Evolutionary conservation across 2,329 filamentous ascomycete species (phyloP).

Genomic region (Hypoxylon sp.): DNA sequence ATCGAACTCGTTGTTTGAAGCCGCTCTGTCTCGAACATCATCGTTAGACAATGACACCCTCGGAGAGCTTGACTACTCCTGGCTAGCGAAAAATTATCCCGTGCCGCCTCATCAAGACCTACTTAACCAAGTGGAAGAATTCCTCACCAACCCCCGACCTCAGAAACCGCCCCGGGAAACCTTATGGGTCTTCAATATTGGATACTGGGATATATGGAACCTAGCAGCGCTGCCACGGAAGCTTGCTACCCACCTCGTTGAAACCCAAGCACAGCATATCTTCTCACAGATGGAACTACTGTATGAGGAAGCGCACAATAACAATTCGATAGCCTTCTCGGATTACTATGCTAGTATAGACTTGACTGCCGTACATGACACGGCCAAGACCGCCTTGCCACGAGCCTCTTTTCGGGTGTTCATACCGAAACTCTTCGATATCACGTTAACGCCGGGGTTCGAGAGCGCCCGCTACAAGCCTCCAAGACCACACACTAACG

Average conservation of each 20-base stretch:
- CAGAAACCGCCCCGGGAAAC: conserved; percentile 61
- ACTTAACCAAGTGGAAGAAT: conserved; percentile 60
- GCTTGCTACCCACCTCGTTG: conserved; percentile 57
- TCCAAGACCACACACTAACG: conserved; percentile 61
- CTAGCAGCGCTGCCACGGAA: conserved; percentile 63
- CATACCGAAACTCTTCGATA: conserved; percentile 67
- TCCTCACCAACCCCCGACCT: conserved; percentile 60
- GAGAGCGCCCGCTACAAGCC: conserved; percentile 59
- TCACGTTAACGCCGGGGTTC: conserved; percentile 70
- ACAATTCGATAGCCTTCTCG: conserved; percentile 62
- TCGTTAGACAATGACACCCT: conserved; percentile 56
- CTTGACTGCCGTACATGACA: conserved; percentile 44
- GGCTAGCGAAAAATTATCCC: conserved; percentile 61
- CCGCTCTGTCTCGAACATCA: conserved; percentile 56
- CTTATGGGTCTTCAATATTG: conserved; percentile 67
- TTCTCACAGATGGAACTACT: conserved; percentile 64
- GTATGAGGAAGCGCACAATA: conserved; percentile 61
- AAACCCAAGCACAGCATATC: conserved; percentile 57
- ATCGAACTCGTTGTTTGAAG: conserved; percentile 69
- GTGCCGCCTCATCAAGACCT: conserved; percentile 60
- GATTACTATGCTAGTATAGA: conserved; percentile 57
- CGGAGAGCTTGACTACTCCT: conserved; percentile 59
- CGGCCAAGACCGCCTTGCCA: conserved; percentile 22
- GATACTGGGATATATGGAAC: conserved; percentile 70
- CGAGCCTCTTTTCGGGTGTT: conserved; percentile 63